Evolutionary conservation across 345 rosid genomes (phyloP).

Genomic region (Moricandia arvensis): DNA sequence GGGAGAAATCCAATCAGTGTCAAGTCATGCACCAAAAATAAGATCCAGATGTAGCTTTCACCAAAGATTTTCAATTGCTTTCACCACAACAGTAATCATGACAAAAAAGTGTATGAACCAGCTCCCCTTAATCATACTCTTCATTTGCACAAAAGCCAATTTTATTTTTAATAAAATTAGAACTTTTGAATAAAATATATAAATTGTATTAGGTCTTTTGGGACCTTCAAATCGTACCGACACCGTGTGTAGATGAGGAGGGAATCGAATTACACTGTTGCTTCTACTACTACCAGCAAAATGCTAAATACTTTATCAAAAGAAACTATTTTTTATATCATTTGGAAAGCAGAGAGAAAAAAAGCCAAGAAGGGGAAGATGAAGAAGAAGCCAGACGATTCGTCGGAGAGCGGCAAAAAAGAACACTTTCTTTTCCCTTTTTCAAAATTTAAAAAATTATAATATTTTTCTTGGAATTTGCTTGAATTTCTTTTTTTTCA

Average conservation of each 20-base stretch:
- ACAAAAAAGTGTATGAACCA: neutral
- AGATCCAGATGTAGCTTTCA: constrained; percentile 31
- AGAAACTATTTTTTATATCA: neutral
- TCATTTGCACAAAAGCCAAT: neutral
- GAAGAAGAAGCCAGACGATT: constrained; percentile 6
- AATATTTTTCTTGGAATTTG: neutral
- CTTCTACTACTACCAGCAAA: neutral
- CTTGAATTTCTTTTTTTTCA: neutral
- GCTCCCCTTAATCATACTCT: neutral
- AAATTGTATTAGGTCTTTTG: neutral
- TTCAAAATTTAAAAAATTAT: constrained; percentile 18
- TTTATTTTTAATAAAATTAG: neutral
- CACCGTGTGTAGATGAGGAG: constrained; percentile 28
- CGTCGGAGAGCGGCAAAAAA: constrained; percentile 27
- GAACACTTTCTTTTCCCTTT: neutral
- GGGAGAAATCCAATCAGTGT: constrained; percentile 26
- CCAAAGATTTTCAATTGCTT: constrained; percentile 31
- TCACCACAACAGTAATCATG: constrained; percentile 31
- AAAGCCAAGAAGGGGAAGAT: neutral
- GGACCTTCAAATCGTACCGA: constrained; percentile 25
- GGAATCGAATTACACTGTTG: neutral
- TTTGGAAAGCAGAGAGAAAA: neutral
- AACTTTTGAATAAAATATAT: neutral
- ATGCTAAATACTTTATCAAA: constrained; percentile 19
- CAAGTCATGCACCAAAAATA: constrained; percentile 17